Evolutionary conservation across 1,284 basidiomycete species (phyloP).

Genomic region (Moniliophthora roreri): DNA sequence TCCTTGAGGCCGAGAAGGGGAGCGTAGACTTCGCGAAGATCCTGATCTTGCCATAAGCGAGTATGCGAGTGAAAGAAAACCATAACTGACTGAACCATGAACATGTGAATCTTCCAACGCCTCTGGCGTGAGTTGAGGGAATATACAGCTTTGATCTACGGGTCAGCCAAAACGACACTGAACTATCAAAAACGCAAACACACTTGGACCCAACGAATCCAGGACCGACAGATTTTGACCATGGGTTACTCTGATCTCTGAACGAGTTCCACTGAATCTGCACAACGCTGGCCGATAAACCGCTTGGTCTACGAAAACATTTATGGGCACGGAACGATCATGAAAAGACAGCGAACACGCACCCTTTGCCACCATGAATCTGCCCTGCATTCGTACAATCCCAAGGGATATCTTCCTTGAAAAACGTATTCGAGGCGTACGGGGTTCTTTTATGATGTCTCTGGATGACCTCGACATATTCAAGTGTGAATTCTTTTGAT

Average conservation of each 20-base stretch:
- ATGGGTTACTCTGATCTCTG: constrained; percentile 36
- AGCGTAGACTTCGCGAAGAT: constrained; percentile 43
- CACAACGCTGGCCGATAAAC: constrained; percentile 25
- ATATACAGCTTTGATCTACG: constrained; percentile 43
- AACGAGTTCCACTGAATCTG: constrained; percentile 44
- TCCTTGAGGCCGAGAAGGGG: constrained; percentile 32
- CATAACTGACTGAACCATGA: constrained; percentile 36
- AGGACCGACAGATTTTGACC: constrained; percentile 35
- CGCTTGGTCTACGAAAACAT: constrained; percentile 20
- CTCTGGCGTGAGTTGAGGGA: constrained; percentile 43
- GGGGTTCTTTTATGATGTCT: constrained; percentile 50
- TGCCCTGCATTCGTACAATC: constrained; percentile 38
- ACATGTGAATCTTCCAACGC: constrained; percentile 40
- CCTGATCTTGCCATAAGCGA: constrained; percentile 21
- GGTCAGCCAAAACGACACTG: background rate
- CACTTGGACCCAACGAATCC: constrained; percentile 42
- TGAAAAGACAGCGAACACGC: constrained; percentile 8
- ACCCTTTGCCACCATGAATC: constrained; percentile 35
- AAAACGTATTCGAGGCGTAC: constrained; percentile 46
- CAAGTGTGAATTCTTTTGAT: constrained; percentile 29
- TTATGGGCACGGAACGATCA: background rate
- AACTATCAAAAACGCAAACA: constrained; percentile 9
- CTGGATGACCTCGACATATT: constrained; percentile 48
- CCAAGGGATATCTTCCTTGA: constrained; percentile 43
- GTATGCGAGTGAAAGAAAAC: background rate